Base-by-base conservation (phyloP, 2,329 filamentous ascomycete genomes). In the Xylariomycetidae sp. region DNA sequence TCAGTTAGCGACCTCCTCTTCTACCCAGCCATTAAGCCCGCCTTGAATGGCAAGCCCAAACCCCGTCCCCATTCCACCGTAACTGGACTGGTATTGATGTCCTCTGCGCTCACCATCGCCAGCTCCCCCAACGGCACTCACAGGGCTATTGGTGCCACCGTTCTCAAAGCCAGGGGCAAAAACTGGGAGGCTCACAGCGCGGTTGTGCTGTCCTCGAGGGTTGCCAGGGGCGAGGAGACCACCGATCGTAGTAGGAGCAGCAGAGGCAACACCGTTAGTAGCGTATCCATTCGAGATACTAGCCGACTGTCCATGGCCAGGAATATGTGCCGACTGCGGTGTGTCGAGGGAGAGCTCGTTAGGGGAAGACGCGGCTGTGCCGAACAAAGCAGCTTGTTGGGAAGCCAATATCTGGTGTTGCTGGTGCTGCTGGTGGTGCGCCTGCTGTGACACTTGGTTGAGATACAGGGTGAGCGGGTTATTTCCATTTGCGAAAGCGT, bases 401-500 rank as follows among this genome's bases (percentile, higher is more conserved):
- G 78, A 80, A 36, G 76, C 75, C 47, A 88, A 72, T 25, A 78
- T 74, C 43, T 84, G 78, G 34, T 85, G 77, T 45, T 88, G 81
- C 46, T 87, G 82, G 19, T 83, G 77, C 41, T 88, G 85, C 46
- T 89, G 84, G 30, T 79, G 74, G 44, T 86, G 82, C 12, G 77
- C 74, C 52, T 85, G 79, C 41, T 82, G 77, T 15, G 80, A 81
- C 17, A 90, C 77, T 54, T 94, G 88, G 61, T 82, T 90, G 38
- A 96, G 74, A 58, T 96, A 97, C 78, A 96, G 80, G 16, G 89
- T 95, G 58, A 97, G 63, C 1, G 90, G 90, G 60, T 96, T 96
- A 68, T 80, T 90, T 53, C 72, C 83, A 32, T 78, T 80, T 59
- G 89, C 92, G 59, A 95, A 78, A 38, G 94, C 77, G 14, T 80